Base-by-base conservation (phyloP, 331 rosid species). In the Quercus lobata region DNA sequence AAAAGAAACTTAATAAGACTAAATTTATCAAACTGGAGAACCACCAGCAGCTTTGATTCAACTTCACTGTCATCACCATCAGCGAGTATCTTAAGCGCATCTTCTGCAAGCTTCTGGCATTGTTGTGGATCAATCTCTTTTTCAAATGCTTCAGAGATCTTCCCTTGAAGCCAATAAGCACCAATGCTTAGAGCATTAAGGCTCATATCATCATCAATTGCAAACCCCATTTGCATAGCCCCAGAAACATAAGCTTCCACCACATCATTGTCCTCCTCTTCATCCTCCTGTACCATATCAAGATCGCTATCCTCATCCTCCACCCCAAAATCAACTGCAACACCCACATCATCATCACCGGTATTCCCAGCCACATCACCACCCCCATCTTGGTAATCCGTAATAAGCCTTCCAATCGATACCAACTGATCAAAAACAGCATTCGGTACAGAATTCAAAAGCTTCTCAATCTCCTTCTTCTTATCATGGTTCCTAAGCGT, bases 131-230 rank as follows among this genome's bases (percentile, higher is more conserved):
- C 98, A 81, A 93, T 91, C 83, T 80, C 92, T 79, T 91, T 97
- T 69, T 91, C 98, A 73, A 85, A 95, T 24, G 98, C 97, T 75
- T 81, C 93, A 34, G 99, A 95, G 52, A 95, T 93, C 83, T 93
- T 95, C 88, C 99, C 86, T 86, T 96, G 99, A 73, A 96, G 92
- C 99, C 99, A 93, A 84, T 93, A 95, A 6, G 98, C 98, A 88
- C 90, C 98, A 71, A 95, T 90, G 83, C 91, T 97, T 87, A 91
- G 97, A 71, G 93, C 98, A 84, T 93, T 91, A 18, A 95, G 90
- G 76, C 80, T 80, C 97, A 85, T 90, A 6, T 95, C 97, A 78
- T 95, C 97, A 76, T 95, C 99, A 73, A 92, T 88, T 41, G 91
- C 94, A 71, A 92, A 91, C 18, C 95, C 98, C 98, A 91, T 93